Evolutionary conservation across 805 yeast genomes (phyloP).

Genomic region (Candida argentea): DNA sequence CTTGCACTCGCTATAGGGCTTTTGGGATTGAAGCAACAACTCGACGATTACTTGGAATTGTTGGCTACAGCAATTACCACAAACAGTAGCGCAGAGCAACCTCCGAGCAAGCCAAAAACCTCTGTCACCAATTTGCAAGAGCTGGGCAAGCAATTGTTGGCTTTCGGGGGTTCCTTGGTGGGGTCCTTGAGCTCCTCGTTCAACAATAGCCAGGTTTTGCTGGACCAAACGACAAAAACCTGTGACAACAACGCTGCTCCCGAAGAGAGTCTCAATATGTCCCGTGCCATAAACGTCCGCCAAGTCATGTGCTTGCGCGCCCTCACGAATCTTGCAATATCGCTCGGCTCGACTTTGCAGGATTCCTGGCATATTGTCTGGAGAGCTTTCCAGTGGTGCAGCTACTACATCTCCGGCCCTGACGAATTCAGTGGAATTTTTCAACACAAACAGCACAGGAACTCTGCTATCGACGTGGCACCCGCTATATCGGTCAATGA

Average conservation of each 20-base stretch:
- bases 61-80: slow-evolving; percentile 17
- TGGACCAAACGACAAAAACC: background rate
- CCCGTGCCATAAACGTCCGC: slow-evolving; percentile 48
- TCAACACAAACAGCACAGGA: slow-evolving; percentile 22
- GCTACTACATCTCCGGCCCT: slow-evolving; percentile 56
- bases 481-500: slow-evolving; percentile 37
- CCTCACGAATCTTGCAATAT: slow-evolving; percentile 60
- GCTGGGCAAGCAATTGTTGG: slow-evolving; percentile 25
- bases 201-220: no score
- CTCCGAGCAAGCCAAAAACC: slow-evolving; percentile 1
- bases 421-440: slow-evolving; percentile 20
- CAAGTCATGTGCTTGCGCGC: slow-evolving; percentile 75
- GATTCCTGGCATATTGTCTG: slow-evolving; percentile 53
- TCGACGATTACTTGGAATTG: slow-evolving; percentile 39
- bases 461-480: slow-evolving; percentile 9
- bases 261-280: slow-evolving; percentile 1
- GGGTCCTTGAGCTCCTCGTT: slow-evolving; percentile 37
- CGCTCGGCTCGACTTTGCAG: slow-evolving; percentile 68
- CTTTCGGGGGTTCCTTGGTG: slow-evolving; percentile 43
- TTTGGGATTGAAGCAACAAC: slow-evolving; percentile 41
- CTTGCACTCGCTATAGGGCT: slow-evolving; percentile 77
- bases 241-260: background rate
- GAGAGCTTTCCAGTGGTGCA: slow-evolving; percentile 70
- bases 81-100: slow-evolving; percentile 4
- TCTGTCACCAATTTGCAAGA: slow-evolving; percentile 7